Base-by-base conservation (phyloP, 495 filamentous ascomycete genomes). In the Pyronema domesticum region DNA sequence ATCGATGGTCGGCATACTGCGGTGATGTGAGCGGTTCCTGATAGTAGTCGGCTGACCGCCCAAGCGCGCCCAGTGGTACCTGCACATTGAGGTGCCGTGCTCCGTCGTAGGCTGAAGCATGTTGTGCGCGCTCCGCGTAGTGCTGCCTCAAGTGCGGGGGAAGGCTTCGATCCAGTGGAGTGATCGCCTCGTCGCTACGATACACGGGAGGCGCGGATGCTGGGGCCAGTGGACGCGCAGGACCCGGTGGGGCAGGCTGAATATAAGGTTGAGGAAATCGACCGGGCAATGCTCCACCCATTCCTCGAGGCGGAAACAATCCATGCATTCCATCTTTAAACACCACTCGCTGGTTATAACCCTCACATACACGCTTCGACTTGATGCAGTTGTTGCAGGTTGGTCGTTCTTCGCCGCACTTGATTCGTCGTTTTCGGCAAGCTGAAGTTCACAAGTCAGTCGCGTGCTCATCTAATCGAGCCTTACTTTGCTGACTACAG, bases 331-430 rank as follows among this genome's bases (percentile, higher is more conserved):
- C 86, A 55, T 89, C 80, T 68, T 94, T 95, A 75, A 98, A 95
- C 40, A 94, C 73, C 36, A 98, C 81, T 45, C 86, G 78, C 65
- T 87, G 88, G 58, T 82, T 93, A 71, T 98, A 98, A 37, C 91
- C 91, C 69, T 96, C 89, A 66, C 91, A 98, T 40, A 81, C 73
- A 9, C 91, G 80, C 67, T 91, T 95, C 9, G 89, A 95, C 65
- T 95, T 95, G 67, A 89, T 79, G 70, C 91, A 98, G 66, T 96
- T 87, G 57, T 75, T 78, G 70, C 91, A 96, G 13, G 79, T 87
- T 46, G 89, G 91, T 54, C 85, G 84, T 65, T 91, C 87, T 65
- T 96, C 91, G 49, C 89, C 91, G 66, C 91, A 98, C 70, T 98
- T 98, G 67, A 98, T 96, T 47, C 91, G 84, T 15, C 91, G 80